Base-by-base conservation (phyloP, 2,329 filamentous ascomycete genomes). In the Mycosphaerella sp. region DNA sequence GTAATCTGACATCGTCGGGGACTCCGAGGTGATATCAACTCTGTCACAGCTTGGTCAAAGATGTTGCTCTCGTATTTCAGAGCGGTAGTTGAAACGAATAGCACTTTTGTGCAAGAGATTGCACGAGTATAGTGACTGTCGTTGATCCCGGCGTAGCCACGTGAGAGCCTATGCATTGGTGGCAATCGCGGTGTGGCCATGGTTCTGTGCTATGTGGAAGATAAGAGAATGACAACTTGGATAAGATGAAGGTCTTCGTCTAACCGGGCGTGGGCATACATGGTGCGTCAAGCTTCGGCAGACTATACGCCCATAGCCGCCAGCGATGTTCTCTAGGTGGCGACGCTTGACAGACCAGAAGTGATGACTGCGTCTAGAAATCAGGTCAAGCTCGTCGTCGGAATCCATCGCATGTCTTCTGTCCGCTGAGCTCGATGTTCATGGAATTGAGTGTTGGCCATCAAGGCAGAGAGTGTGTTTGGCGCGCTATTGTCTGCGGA, bases 61-160 rank as follows among this genome's bases (percentile, higher is more conserved):
- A 62, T 62, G 39, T 17, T 45, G 38, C 44, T 64, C 60, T 2
- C 60, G 54, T 9, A 64, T 34, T 39, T 64, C 60, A 41, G 60
- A 17, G 56, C 26, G 62, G 62, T 10, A 64, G 53, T 29, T 59
- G 55, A 21, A 64, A 51, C 9, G 62, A 54, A 10, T 51, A 53
- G 46, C 57, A 58, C 29, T 55, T 44, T 32, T 48, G n/a, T 42
- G 34, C 32, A 21, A 14, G 21, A 21, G 42, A 17, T 21, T 40
- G 43, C 14, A n/a, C 23, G 5, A 32, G 23, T 32, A 29, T 17
- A 17, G 21, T 23, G 31, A 31, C 31, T n/a, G 21, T 31, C 11
- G 42, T 40, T 40, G 42, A 14, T 40, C n/a, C 8, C 21, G 31
- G 29, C 23, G 31, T 32, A 52, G 36, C 31, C 49, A 46, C 34